Percentiles rank a stretch among this genome's conserved stretches.
Conservation (phyloP, 768 basidiomycete species). For the Leccinum subgranulosum region DNA sequence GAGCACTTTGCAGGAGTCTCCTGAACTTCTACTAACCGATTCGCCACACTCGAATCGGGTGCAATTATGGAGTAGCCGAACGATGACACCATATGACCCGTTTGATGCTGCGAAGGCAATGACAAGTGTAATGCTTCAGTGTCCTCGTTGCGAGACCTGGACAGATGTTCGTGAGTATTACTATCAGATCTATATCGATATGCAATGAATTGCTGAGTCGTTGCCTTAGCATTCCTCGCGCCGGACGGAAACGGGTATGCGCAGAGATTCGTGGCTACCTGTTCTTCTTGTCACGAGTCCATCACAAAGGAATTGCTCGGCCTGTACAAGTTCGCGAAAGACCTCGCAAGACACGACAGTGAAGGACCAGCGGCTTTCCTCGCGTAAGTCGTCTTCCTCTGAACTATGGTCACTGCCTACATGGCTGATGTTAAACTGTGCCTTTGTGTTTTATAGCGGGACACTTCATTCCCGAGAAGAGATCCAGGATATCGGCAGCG, state of each 20-base stretch:
- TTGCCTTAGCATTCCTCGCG: constrained; percentile 36
- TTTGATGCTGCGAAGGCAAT: constrained; percentile 25
- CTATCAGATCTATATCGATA: neutral
- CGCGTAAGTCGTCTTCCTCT: constrained; percentile 25
- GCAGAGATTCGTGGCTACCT: constrained; percentile 39
- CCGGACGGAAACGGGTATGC: constrained; percentile 42
- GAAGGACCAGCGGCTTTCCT: constrained; percentile 18
- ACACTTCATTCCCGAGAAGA: constrained; percentile 30
- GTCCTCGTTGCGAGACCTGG: neutral
- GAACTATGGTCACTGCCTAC: neutral
- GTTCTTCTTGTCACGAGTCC: constrained; percentile 32
- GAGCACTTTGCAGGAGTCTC: neutral
- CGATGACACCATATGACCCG: constrained; percentile 13
- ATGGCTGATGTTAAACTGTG: neutral
- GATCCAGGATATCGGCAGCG: constrained; percentile 17
- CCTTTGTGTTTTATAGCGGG: constrained; percentile 21
- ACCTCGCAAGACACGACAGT: constrained; percentile 24
- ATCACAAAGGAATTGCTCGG: constrained; percentile 42
- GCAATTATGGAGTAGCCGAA: neutral
- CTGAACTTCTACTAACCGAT: constrained; percentile 3
- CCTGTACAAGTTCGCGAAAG: constrained; percentile 37
- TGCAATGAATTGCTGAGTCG: neutral
- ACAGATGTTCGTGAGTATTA: neutral
- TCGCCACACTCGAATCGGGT: constrained; percentile 1
- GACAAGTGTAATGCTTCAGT: constrained; percentile 7